Conservation (phyloP, 1,284 basidiomycete genomes). For the Leccinum griseonigrum region DNA sequence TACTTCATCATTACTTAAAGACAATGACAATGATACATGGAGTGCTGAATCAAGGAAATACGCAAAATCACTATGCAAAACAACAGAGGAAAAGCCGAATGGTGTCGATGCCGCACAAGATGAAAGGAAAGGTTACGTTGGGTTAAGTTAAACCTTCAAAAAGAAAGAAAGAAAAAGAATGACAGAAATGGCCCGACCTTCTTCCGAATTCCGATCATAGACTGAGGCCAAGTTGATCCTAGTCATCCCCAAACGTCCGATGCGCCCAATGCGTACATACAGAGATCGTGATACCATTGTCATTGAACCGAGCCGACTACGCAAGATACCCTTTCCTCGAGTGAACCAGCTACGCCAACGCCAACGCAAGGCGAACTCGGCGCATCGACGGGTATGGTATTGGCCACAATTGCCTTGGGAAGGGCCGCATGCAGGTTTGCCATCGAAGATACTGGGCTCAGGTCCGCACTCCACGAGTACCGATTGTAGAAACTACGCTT, state of each 20-base stretch:
- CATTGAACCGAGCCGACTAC: slow-evolving; percentile 20
- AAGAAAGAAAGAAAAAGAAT: background rate
- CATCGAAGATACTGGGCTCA: slow-evolving; percentile 25
- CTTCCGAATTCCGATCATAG: background rate
- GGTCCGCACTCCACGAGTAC: slow-evolving; percentile 48
- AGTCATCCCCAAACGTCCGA: background rate
- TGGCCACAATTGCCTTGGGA: slow-evolving; percentile 18
- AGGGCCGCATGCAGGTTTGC: slow-evolving; percentile 16
- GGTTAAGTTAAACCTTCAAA: slow-evolving; percentile 13
- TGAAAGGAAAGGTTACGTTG: background rate
- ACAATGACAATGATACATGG: slow-evolving; percentile 28
- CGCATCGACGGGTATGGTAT: slow-evolving; percentile 10
- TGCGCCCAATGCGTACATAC: background rate
- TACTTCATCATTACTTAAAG: slow-evolving; percentile 19
- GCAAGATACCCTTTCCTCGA: slow-evolving; percentile 1
- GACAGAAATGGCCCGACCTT: background rate
- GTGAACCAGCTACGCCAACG: slow-evolving; percentile 9
- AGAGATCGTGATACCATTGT: slow-evolving; percentile 1
- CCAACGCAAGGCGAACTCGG: slow-evolving; percentile 5
- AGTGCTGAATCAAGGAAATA: slow-evolving; percentile 16
- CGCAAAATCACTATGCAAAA: slow-evolving; percentile 26
- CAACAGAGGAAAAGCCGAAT: slow-evolving; percentile 16
- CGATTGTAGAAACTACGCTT: slow-evolving; percentile 54
- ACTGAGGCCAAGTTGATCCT: background rate
- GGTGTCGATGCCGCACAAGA: slow-evolving; percentile 8